Evolutionary conservation across 805 yeast species (phyloP).

Genomic region (Wickerhamomyces mucosus): DNA sequence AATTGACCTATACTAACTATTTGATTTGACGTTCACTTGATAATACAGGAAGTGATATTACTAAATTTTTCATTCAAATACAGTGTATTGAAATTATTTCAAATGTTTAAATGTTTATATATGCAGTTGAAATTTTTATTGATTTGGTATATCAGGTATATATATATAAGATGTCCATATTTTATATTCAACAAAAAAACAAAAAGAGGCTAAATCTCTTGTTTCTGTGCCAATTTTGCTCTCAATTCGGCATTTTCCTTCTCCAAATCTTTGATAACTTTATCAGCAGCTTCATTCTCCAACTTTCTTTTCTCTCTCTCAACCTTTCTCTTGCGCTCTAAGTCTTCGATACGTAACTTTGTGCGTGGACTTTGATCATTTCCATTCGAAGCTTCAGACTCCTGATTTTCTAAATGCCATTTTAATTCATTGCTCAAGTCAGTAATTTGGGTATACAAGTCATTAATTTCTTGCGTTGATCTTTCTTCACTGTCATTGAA

Average conservation of each 20-base stretch:
- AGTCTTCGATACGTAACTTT: conserved; percentile 46
- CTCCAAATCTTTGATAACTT: conserved; percentile 44
- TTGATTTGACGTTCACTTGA: too few species aligned
- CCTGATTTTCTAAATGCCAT: conserved; percentile 11
- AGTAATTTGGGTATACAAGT: conserved; percentile 7
- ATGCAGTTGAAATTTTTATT: too few species aligned
- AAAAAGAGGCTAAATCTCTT: too few species aligned
- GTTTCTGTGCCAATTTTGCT: conserved; percentile 18
- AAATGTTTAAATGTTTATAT: too few species aligned
- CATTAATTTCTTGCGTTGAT: conserved; percentile 2
- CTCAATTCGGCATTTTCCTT: conserved; percentile 38
- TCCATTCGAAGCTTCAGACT: conserved; percentile 3
- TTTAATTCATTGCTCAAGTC: conserved; percentile 11
- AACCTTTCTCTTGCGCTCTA: conserved; percentile 56
- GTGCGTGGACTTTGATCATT: conserved; percentile 25
- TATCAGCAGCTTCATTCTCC: conserved; percentile 47
- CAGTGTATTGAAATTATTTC: too few species aligned
- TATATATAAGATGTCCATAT: not conserved
- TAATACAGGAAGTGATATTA: too few species aligned
- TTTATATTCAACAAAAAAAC: too few species aligned
- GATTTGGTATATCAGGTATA: too few species aligned
- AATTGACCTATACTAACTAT: too few species aligned
- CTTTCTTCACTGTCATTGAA: not conserved
- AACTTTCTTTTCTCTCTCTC: conserved; percentile 62
- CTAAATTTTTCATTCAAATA: too few species aligned